Conservation (phyloP, 371 early-diverging fungal species). For the Mucor racemosus region DNA sequence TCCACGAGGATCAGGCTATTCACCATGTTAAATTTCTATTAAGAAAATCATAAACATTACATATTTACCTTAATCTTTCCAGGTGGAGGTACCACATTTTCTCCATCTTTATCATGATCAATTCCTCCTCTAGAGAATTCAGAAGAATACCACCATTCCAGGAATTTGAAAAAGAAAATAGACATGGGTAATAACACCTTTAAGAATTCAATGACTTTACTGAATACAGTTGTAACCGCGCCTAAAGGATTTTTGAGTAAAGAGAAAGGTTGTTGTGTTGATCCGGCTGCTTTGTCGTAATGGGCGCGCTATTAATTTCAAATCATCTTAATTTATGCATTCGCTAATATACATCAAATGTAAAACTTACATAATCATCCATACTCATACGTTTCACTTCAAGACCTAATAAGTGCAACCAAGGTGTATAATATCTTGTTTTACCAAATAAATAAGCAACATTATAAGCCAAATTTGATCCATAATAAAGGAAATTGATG, state of each 20-base stretch:
- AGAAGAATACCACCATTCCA: slow-evolving; percentile 95
- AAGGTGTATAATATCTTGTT: slow-evolving; percentile 81
- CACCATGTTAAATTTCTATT: background rate
- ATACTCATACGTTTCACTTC: slow-evolving; percentile 79
- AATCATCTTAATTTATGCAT: background rate
- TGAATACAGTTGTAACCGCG: slow-evolving; percentile 36
- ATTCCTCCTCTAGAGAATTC: slow-evolving; percentile 61
- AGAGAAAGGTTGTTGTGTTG: slow-evolving; percentile 15
- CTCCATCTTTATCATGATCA: slow-evolving; percentile 36
- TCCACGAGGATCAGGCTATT: slow-evolving; percentile 80
- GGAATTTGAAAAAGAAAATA: slow-evolving; percentile 90
- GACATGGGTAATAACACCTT: slow-evolving; percentile 84
- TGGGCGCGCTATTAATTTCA: slow-evolving; percentile 35
- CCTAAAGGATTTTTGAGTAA: slow-evolving; percentile 29
- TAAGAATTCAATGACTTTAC: slow-evolving; percentile 70
- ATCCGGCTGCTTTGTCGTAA: slow-evolving; percentile 39
- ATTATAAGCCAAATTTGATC: slow-evolving; percentile 67
- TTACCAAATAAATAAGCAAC: slow-evolving; percentile 83
- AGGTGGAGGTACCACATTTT: slow-evolving; percentile 63
- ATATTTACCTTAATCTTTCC: slow-evolving; percentile 56
- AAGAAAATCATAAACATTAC: too few species aligned
- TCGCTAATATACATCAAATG: background rate
- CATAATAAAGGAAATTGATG: slow-evolving; percentile 67
- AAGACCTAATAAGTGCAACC: slow-evolving; percentile 76
- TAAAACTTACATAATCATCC: slow-evolving; percentile 76